phyloP scores from a whole-genome alignment of 371 early-diverging fungal species.

The Rhizomucor pusillus region DNA sequence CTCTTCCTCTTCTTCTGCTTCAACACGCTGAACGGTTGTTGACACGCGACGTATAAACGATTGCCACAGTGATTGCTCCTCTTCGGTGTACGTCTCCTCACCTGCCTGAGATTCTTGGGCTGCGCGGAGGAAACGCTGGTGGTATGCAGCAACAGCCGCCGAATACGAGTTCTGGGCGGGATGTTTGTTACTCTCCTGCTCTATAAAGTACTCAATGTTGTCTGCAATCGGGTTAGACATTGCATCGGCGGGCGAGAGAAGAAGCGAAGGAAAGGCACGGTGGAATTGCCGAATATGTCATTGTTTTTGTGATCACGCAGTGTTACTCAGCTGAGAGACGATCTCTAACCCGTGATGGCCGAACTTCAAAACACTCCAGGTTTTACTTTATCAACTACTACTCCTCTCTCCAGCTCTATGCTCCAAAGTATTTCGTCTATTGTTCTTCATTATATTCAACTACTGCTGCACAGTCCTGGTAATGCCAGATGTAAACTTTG shows the following conservation, averaged over 20 bases:
- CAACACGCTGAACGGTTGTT: constrained; percentile 12
- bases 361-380: no score
- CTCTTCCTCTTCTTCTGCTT: constrained; percentile 18
- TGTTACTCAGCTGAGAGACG: background rate
- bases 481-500: no score
- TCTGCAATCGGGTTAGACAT: constrained; percentile 23
- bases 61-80: constrained; percentile 19
- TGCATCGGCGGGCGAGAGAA: background rate
- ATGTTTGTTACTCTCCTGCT: background rate
- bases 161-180: background rate
- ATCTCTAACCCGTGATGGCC: no score
- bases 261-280: background rate
- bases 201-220: constrained; percentile 15
- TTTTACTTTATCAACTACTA: no score
- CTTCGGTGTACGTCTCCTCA: constrained; percentile 4
- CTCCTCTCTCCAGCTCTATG: no score
- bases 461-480: no score
- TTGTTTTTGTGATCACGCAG: background rate
- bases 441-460: no score
- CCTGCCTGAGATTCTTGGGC: background rate
- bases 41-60: constrained; percentile 38
- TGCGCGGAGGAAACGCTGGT: background rate
- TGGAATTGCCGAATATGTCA: background rate
- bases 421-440: no score
- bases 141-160: background rate